Evolutionary conservation across 208 protist genomes (phyloP).

Genomic region (Leishmania mexicana): DNA sequence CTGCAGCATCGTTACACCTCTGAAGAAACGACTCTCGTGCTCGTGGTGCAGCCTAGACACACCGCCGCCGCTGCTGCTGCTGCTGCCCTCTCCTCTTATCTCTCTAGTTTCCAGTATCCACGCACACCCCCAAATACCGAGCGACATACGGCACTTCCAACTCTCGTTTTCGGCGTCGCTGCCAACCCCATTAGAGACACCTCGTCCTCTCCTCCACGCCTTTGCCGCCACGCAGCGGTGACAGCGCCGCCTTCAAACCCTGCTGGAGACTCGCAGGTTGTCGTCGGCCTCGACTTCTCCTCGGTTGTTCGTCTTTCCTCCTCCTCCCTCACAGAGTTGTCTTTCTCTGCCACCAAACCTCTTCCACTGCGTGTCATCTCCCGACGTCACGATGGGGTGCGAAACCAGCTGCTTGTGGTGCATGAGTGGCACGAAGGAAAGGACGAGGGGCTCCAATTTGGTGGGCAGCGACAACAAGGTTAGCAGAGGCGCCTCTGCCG

Average conservation of each 20-base stretch:
- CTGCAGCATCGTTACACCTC: not conserved
- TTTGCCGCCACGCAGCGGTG: not conserved
- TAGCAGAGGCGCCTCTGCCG: not conserved
- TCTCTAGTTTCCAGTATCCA: not conserved
- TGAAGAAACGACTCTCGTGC: not conserved
- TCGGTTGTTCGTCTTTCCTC: not conserved
- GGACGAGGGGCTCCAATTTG: not conserved
- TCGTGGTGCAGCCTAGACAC: not conserved
- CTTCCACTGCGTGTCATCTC: slow-evolving; percentile 1
- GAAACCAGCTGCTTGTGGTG: slow-evolving; percentile 24
- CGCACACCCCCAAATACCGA: not conserved
- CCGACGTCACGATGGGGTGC: slow-evolving; percentile 36
- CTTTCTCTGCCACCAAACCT: not conserved
- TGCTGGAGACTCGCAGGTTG: not conserved
- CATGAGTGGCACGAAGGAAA: slow-evolving; percentile 16
- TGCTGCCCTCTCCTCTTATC: not conserved
- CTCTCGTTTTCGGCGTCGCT: not conserved
- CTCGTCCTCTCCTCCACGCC: not conserved
- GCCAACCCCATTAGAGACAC: not conserved
- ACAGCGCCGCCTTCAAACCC: not conserved
- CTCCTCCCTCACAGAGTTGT: not conserved
- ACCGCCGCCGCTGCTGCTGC: not conserved
- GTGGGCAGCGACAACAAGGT: not conserved
- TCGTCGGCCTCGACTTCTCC: not conserved
- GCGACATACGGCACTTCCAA: not conserved